Evolutionary conservation across 805 yeast genomes (phyloP).

Genomic region (Metschnikowia cubensis): DNA sequence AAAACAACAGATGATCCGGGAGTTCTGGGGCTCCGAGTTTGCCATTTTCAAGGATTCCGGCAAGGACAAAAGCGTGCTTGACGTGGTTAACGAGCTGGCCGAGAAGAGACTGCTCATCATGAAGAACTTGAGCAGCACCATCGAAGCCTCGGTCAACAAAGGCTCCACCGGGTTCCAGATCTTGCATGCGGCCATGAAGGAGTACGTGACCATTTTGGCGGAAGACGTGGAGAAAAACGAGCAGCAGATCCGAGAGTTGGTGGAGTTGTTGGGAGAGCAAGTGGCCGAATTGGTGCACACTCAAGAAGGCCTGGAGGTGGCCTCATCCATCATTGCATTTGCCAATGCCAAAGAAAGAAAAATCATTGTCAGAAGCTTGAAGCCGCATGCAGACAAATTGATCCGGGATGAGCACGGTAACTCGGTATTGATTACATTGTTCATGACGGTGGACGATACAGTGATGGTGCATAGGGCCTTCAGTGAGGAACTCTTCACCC

Average conservation of each 20-base stretch:
- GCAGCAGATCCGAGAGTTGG: conserved; percentile 71
- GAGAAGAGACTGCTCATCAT: conserved; percentile 78
- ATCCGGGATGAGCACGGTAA: conserved; percentile 86
- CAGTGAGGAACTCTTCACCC: conserved; percentile 47
- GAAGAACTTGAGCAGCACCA: conserved; percentile 74
- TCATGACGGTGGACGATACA: conserved; percentile 91
- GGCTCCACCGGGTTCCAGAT: conserved; percentile 96
- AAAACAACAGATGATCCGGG: conserved; percentile 86
- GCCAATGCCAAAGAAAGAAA: conserved; percentile 94
- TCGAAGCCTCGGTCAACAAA: conserved; percentile 86
- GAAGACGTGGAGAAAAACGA: conserved; percentile 41
- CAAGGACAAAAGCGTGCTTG: conserved; percentile 56
- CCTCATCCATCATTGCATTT: conserved; percentile 69
- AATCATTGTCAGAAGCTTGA: conserved; percentile 63
- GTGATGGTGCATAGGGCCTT: conserved; percentile 75
- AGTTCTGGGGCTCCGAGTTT: conserved; percentile 94
- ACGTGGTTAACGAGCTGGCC: conserved; percentile 60
- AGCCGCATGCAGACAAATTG: conserved; percentile 69
- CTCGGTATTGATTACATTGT: conserved; percentile 68
- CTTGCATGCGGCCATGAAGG: conserved; percentile 93
- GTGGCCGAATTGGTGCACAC: conserved; percentile 95
- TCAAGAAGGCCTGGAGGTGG: conserved; percentile 90
- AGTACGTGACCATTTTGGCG: conserved; percentile 70
- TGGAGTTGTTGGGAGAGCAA: conserved; percentile 81
- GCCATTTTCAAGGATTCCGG: conserved; percentile 83